phyloP scores from a whole-genome alignment of 2,329 filamentous ascomycete species.

The Beauveria brongniartii region DNA sequence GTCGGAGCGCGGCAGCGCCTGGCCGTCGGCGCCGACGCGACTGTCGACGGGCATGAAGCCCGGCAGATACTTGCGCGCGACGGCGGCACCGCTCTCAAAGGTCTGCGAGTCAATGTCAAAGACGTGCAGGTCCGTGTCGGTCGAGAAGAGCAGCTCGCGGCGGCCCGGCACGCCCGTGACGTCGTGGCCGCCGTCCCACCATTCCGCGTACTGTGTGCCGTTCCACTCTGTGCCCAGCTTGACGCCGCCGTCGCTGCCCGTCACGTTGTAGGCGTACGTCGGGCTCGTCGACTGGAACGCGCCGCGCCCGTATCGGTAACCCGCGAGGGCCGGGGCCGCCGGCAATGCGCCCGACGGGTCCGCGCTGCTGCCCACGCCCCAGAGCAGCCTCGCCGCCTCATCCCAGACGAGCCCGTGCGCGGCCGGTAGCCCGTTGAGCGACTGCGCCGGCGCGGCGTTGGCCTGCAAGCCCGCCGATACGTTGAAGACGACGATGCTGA shows the following conservation, averaged over 20 bases:
- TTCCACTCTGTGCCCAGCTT: slow-evolving; percentile 4
- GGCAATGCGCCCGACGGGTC: not conserved
- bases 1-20: slow-evolving; percentile 4
- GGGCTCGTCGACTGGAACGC: not conserved
- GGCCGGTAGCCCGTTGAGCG: not conserved
- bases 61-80: not conserved
- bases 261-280: slow-evolving; percentile 1
- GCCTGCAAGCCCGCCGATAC: not conserved
- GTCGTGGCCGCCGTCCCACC: slow-evolving; percentile 9
- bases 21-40: slow-evolving; percentile 2
- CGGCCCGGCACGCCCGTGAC: slow-evolving; percentile 2
- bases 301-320: not conserved
- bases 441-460: not conserved
- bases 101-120: slow-evolving; percentile 10
- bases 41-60: slow-evolving; percentile 8
- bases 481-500: not conserved
- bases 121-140: slow-evolving; percentile 6
- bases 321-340: not conserved
- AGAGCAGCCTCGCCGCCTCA: not conserved
- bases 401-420: slow-evolving; percentile 8
- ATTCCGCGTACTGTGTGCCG: not conserved
- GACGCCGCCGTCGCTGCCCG: not conserved
- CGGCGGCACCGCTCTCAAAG: not conserved
- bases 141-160: slow-evolving; percentile 5
- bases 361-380: slow-evolving; percentile 1